Conservation (phyloP, 352 stramenopile genomes). For the Globisporangium uncinulatum region DNA sequence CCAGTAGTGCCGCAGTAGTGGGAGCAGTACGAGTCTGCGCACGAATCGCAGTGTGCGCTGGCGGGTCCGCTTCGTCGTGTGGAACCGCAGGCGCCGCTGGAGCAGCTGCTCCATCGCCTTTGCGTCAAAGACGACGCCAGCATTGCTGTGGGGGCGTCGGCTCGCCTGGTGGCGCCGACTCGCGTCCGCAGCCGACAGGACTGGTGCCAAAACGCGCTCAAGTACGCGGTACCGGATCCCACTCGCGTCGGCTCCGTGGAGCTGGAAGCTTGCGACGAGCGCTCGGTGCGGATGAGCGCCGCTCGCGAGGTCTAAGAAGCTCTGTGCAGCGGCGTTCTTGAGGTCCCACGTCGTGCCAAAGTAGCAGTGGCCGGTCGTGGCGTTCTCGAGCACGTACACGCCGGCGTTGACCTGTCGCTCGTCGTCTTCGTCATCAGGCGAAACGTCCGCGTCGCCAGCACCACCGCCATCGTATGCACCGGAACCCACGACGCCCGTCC, state of each 20-base stretch:
- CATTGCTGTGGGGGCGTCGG: background rate
- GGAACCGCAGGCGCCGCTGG: constrained; percentile 24
- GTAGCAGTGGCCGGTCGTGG: constrained; percentile 51
- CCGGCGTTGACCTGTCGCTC: constrained; percentile 47
- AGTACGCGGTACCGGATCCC: constrained; percentile 53
- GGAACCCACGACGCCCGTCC: constrained; percentile 7
- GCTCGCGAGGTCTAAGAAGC: constrained; percentile 35
- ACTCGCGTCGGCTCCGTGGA: constrained; percentile 32
- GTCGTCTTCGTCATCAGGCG: constrained; percentile 8
- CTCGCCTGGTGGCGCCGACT: background rate
- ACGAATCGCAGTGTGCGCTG: constrained; percentile 35
- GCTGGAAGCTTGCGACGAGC: constrained; percentile 32
- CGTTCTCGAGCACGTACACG: constrained; percentile 60
- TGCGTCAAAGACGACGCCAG: constrained; percentile 34
- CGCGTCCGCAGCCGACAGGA: constrained; percentile 1
- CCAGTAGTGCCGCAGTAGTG: constrained; percentile 25
- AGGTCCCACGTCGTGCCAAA: constrained; percentile 75
- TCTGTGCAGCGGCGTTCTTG: constrained; percentile 43
- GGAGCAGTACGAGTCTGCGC: constrained; percentile 25
- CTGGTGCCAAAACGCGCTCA: constrained; percentile 28
- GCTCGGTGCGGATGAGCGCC: constrained; percentile 38
- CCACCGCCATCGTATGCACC: constrained; percentile 1
- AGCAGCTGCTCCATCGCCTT: constrained; percentile 48
- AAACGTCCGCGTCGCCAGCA: background rate
- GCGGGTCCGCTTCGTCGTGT: constrained; percentile 24